These are phyloP conservation scores for Salvia miltiorrhiza DNA, from an alignment of 257 asterid genomes.

Conservation along the genomic window DNA sequence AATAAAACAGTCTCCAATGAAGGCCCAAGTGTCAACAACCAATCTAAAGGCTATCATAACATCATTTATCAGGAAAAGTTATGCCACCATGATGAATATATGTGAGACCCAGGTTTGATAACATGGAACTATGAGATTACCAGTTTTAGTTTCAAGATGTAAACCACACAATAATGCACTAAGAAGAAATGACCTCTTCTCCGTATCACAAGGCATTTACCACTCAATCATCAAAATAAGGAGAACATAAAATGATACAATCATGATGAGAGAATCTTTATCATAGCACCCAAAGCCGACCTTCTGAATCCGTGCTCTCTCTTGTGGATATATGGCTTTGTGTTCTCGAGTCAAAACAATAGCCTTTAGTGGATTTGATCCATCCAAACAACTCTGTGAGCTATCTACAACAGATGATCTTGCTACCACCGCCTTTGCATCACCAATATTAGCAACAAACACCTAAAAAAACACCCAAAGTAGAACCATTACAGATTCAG, in stretches of 20 bases:
- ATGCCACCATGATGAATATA: neutral
- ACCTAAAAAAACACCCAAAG: slow-evolving; percentile 55
- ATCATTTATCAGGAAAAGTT: neutral
- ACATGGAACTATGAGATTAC: neutral
- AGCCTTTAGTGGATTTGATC: slow-evolving; percentile 51
- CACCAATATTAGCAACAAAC: slow-evolving; percentile 90
- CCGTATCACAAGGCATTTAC: neutral
- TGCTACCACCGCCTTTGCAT: slow-evolving; percentile 87
- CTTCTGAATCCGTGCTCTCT: slow-evolving; percentile 90
- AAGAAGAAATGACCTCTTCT: neutral
- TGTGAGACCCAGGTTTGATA: neutral
- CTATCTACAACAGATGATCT: slow-evolving; percentile 55
- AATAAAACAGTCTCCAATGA: neutral
- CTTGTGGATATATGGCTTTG: slow-evolving; percentile 89
- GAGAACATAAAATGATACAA: slow-evolving; percentile 1
- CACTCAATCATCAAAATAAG: neutral
- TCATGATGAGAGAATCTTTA: neutral
- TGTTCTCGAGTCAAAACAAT: slow-evolving; percentile 89
- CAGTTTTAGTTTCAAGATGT: neutral
- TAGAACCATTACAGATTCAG: slow-evolving; percentile 4
- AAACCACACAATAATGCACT: neutral
- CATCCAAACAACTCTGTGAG: slow-evolving; percentile 29
- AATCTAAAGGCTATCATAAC: neutral
- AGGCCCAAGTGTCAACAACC: neutral
- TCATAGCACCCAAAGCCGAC: slow-evolving; percentile 28